Base-by-base conservation (phyloP, 768 basidiomycete genomes). In the Scleroderma bovista region DNA sequence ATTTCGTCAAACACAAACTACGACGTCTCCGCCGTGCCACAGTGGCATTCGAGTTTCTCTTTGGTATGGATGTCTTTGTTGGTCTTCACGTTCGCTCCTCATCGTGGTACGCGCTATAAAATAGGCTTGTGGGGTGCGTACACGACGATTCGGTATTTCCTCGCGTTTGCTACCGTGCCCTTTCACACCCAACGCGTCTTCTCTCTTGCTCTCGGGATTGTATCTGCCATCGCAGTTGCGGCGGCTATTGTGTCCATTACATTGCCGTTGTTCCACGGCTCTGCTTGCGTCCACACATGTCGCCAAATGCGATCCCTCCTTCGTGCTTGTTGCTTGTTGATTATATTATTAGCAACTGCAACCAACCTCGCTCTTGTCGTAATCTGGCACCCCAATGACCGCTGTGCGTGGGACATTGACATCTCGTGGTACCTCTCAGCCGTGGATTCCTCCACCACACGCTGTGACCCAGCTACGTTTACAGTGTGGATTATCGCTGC, bases 401-500 rank as follows among this genome's bases (percentile, higher is more conserved):
- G 79, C n/a, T 88, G 87, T 51, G 64, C 68, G 40, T 72, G 84
- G 68, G 81, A 86, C 53, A 68, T 87, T 38, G 87, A 88, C 59
- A 70, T 81, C 38, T 67, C 82, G 10, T 89, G 87, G 87, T 75
- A 78, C 5, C 69, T 72, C 12, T 67, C 52, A 42, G 50, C 51
- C 47, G 72, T 61, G 40, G 54, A 53, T 42, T 47, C 63, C 44
- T n/a, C 15, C 11, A 31, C 52, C 2, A 47, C 52, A 10, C 43
- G 50, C 5, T 69, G 67, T 43, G 48, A 36, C 20, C 33, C 55
- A 0, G 46, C 42, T 24, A 3, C 57, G 3, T 81, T 79, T 74
- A 67, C 70, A 1, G 64, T 69, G 8, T 88, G 84, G 86, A 59
- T 84, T 19, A 67, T 68, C 37, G 70, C 81, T 9, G 72, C 81